Percentiles rank a stretch among this genome's conserved stretches.
These are phyloP conservation scores for Xylariaceae sp. DNA, from an alignment of 2,329 filamentous ascomycete genomes.

Conservation along the genomic window DNA sequence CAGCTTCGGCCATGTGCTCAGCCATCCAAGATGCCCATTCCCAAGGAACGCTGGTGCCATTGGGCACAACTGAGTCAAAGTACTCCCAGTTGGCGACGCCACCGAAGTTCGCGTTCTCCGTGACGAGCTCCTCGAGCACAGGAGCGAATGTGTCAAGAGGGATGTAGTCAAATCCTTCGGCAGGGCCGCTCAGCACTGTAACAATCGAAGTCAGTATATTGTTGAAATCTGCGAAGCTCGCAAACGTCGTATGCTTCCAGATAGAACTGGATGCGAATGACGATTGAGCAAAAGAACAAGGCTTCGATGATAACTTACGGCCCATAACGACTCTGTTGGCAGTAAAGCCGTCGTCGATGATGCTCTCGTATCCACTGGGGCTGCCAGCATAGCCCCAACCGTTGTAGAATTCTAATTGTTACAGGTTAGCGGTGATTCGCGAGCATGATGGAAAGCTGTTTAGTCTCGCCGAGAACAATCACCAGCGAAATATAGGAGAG, in stretches of 20 bases:
- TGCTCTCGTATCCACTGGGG: slow-evolving; percentile 45
- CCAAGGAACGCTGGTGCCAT: slow-evolving; percentile 59
- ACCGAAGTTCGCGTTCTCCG: slow-evolving; percentile 63
- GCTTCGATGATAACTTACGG: slow-evolving; percentile 20
- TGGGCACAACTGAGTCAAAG: slow-evolving; percentile 68
- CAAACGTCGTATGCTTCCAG: neutral
- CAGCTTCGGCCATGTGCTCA: slow-evolving; percentile 23
- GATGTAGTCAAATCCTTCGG: slow-evolving; percentile 59
- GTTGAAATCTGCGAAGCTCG: neutral
- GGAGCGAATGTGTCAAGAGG: slow-evolving; percentile 42
- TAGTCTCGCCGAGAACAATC: too few species aligned
- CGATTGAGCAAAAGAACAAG: neutral
- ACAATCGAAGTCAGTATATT: slow-evolving; percentile 6
- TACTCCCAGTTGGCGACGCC: slow-evolving; percentile 96
- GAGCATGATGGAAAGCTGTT: neutral
- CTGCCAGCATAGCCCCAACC: slow-evolving; percentile 64
- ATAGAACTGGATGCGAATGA: neutral
- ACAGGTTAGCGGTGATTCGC: neutral
- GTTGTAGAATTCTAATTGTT: slow-evolving; percentile 67
- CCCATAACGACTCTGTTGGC: slow-evolving; percentile 72
- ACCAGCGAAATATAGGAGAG: neutral
- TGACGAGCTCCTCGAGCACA: slow-evolving; percentile 40
- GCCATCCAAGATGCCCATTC: slow-evolving; percentile 58
- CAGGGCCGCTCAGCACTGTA: slow-evolving; percentile 65
- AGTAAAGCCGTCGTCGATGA: slow-evolving; percentile 61